Evolutionary conservation across 2,329 filamentous ascomycete genomes (phyloP), one percentile per base, ranked within the genome.

Genomic region (Venturia aucupariae): DNA sequence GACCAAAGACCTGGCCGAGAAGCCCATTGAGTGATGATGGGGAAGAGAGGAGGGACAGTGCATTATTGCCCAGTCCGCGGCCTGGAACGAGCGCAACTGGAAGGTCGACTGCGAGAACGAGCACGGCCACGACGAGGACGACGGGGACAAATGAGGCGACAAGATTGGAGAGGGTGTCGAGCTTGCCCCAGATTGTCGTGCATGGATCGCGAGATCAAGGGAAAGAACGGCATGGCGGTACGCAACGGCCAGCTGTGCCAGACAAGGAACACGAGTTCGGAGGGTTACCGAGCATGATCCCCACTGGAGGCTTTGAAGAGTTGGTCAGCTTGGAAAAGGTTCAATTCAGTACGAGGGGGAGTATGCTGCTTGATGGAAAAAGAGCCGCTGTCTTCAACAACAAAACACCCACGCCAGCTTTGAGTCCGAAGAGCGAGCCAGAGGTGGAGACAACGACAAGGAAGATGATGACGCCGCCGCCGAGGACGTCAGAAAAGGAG

Each of bases 261-360:
- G 8, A 27, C 1, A 27, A 51, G 22, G 46, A 27, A 24, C 46
- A 35, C 8, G 51, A 57, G 5, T 57, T 57, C 8, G 51, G 51
- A 78, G 78, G 48, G 79, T 86, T 51, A 77, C 46, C 81, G 46
- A 77, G 84, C 67, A 76, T 82, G 66, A 84, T 86, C 65, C 83
- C 84, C 4, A 80, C 78, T 2, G 78, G 77, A 42, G 77, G 75
- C 64, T 77, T 85, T 59, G 82, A 82, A 65, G 82, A 81, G 46
- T 72, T 86, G 35, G 78, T 76, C 19, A 73, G 74, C n/a, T 74
- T 78, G 44, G 77, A 78, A 62, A 78, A 80, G 48, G 73, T 87
- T 67, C 79, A 81, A 57, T 87, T 87, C 68, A 85, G 83, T 15
- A 83, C 82, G 64, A 76, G 84, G 64, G 84, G 84, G 62, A 86